phyloP scores from a whole-genome alignment of 495 filamentous ascomycete genomes.

The Jackrogersella multiformis region DNA sequence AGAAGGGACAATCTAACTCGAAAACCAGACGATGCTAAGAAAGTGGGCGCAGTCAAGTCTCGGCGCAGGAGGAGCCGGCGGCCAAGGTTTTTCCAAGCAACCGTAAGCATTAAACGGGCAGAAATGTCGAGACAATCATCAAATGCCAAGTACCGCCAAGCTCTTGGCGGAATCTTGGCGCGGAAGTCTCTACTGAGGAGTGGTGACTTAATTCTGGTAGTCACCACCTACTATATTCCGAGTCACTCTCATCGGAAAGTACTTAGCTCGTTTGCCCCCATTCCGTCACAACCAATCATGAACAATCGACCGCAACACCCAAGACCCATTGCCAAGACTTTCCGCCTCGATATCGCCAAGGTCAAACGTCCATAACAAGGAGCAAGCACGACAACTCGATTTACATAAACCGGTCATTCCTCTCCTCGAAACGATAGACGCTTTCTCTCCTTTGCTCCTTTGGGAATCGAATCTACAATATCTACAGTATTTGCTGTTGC shows the following conservation, averaged over 20 bases:
- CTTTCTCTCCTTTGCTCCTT: constrained; percentile 36
- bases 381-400: constrained; percentile 54
- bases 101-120: constrained; percentile 40
- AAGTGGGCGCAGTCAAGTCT: constrained; percentile 47
- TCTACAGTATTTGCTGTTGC: constrained; percentile 17
- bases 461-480: constrained; percentile 27
- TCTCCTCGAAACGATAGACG: constrained; percentile 34
- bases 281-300: constrained; percentile 39
- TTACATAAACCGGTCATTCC: constrained; percentile 52
- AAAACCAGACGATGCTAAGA: constrained; percentile 31
- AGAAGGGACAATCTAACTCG: constrained; percentile 17
- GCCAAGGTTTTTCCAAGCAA: constrained; percentile 36
- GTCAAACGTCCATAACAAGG: constrained; percentile 56
- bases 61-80: constrained; percentile 46
- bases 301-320: constrained; percentile 33
- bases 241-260: constrained; percentile 38
- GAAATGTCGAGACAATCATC: constrained; percentile 47
- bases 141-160: constrained; percentile 55
- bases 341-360: constrained; percentile 58
- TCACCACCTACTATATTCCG: not conserved
- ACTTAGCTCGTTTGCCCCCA: constrained; percentile 39
- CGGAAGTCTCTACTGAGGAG: constrained; percentile 42
- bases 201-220: constrained; percentile 36
- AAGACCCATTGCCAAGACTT: constrained; percentile 55
- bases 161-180: constrained; percentile 43